phyloP scores from a whole-genome alignment of 805 yeast species.

The Kluyveromyces starmeri region DNA sequence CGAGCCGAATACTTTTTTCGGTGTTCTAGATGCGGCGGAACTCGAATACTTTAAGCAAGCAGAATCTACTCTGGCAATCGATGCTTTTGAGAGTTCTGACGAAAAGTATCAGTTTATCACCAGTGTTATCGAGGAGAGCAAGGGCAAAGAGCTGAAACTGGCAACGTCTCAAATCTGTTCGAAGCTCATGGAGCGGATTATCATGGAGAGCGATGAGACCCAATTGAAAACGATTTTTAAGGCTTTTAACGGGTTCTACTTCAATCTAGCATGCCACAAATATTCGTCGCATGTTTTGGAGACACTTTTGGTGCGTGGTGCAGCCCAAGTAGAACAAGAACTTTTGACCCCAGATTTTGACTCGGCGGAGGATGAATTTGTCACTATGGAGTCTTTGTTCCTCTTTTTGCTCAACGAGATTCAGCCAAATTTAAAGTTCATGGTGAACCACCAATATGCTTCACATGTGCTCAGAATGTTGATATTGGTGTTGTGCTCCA shows the following conservation, averaged over 20 bases:
- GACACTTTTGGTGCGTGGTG: constrained; percentile 66
- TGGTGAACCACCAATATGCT: constrained; percentile 73
- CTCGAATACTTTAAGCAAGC: constrained; percentile 89
- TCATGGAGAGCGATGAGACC: constrained; percentile 52
- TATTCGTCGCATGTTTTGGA: constrained; percentile 92
- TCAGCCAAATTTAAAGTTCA: constrained; percentile 44
- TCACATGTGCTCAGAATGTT: constrained; percentile 78
- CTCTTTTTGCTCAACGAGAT: constrained; percentile 58
- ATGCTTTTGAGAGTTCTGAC: constrained; percentile 60
- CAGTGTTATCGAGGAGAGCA: constrained; percentile 76
- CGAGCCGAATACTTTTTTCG: constrained; percentile 56
- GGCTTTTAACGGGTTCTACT: constrained; percentile 65
- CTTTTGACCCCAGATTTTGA: constrained; percentile 38
- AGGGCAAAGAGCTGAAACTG: constrained; percentile 82
- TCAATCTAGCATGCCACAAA: constrained; percentile 73
- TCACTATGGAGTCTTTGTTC: constrained; percentile 59
- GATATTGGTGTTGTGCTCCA: constrained; percentile 66
- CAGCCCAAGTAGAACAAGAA: constrained; percentile 70
- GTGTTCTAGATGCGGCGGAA: constrained; percentile 76
- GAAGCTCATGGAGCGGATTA: constrained; percentile 78
- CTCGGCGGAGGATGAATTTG: constrained; percentile 33
- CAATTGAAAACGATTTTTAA: constrained; percentile 60
- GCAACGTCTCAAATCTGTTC: constrained; percentile 95
- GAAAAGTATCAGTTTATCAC: constrained; percentile 65
- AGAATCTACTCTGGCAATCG: constrained; percentile 72